A percentile compares a stretch with the other conserved stretches of the same genome.
Conservation (phyloP, 106 monocot genomes). For the Platanthera guangdongensis region DNA sequence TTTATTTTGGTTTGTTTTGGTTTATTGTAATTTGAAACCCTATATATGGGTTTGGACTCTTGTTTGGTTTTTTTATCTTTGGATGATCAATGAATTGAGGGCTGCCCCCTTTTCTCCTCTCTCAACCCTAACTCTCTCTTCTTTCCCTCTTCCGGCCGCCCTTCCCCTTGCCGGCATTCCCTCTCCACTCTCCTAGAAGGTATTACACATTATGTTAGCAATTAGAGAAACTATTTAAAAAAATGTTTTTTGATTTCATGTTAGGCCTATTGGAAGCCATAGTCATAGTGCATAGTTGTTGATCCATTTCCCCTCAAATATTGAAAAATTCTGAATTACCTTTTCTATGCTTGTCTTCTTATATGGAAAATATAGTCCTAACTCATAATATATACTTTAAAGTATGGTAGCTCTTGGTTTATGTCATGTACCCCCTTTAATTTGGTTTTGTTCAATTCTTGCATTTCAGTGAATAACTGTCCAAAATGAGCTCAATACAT, state of each 20-base stretch:
- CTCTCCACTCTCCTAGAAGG: too few relatives aligned
- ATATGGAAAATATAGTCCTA: background rate
- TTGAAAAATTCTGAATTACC: background rate
- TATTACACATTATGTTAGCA: too few relatives aligned
- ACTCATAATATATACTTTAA: background rate
- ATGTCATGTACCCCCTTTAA: background rate
- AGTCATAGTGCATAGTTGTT: background rate
- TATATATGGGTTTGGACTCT: too few relatives aligned
- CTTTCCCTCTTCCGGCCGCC: too few relatives aligned
- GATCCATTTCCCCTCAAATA: background rate
- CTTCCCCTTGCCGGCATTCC: too few relatives aligned
- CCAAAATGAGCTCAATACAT: conserved; percentile 2
- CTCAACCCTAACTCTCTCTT: too few relatives aligned
- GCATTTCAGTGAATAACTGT: background rate
- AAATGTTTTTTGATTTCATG: background rate
- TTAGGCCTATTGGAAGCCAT: background rate
- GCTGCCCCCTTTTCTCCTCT: too few relatives aligned
- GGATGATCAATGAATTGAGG: too few relatives aligned
- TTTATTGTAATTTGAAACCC: too few relatives aligned
- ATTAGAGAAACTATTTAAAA: too few relatives aligned
- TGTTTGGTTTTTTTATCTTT: too few relatives aligned
- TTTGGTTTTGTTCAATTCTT: background rate
- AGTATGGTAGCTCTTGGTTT: background rate
- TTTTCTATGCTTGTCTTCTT: background rate
- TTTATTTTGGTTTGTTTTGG: too few relatives aligned